A percentile compares a stretch with the other conserved stretches of the same genome.
Conservation (phyloP, 106 monocot species). For the Chionographis japonica region DNA sequence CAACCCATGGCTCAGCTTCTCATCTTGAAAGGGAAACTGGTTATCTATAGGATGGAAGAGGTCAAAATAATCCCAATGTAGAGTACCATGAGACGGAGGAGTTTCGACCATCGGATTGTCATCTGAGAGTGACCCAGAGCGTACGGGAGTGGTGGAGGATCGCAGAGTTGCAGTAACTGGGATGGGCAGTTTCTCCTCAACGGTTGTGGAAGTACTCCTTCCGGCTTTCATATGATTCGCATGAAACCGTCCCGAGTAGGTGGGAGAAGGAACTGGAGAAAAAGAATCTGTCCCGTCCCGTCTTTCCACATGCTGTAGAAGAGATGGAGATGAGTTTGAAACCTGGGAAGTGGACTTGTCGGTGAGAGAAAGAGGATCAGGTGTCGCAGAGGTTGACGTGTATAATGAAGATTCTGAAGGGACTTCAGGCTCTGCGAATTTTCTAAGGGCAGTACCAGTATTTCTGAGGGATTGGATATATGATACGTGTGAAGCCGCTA, state of each 20-base stretch:
- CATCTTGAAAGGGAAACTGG: slow-evolving; percentile 60
- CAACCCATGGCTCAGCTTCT: slow-evolving; percentile 28
- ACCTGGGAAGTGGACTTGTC: slow-evolving; percentile 53
- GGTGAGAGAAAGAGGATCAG: slow-evolving; percentile 40
- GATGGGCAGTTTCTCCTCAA: slow-evolving; percentile 32
- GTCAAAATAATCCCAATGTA: slow-evolving; percentile 88
- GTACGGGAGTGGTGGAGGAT: slow-evolving; percentile 13
- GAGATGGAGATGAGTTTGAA: slow-evolving; percentile 58
- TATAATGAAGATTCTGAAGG: slow-evolving; percentile 53
- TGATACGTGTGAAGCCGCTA: slow-evolving; percentile 68
- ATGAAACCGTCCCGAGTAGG: slow-evolving; percentile 44
- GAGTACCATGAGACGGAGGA: slow-evolving; percentile 30
- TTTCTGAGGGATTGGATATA: slow-evolving; percentile 84
- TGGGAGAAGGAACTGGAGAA: slow-evolving; percentile 57
- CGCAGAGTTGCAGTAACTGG: slow-evolving; percentile 12
- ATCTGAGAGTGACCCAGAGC: slow-evolving; percentile 16
- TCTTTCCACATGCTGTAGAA: slow-evolving; percentile 41
- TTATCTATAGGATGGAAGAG: slow-evolving; percentile 65
- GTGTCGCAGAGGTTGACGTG: slow-evolving; percentile 65
- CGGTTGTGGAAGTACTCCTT: slow-evolving; percentile 15
- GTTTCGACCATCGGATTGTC: slow-evolving; percentile 34
- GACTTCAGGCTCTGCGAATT: slow-evolving; percentile 57
- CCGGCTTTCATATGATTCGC: slow-evolving; percentile 49
- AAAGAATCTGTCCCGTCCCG: too few relatives aligned
- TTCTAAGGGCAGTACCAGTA: slow-evolving; percentile 68